Evolutionary conservation across 768 basidiomycete genomes (phyloP), one percentile per base, ranked within the genome.

Genomic region (Lanmaoa pseudosensibilis): DNA sequence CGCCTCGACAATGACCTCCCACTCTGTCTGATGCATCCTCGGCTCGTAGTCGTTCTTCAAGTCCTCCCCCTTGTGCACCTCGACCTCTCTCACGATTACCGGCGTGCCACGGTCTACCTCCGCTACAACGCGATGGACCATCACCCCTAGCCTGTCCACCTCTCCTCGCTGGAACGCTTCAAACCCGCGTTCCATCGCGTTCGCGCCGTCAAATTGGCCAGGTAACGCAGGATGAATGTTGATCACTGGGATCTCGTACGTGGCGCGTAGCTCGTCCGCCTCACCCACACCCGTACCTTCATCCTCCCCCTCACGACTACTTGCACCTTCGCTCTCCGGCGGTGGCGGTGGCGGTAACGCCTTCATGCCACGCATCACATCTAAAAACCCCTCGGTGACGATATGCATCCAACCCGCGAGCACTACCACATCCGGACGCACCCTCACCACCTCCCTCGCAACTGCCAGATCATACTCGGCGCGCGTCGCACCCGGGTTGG

Each of bases 391-490:
- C 50, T 91, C 87, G 55, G 87, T 85, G 56, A 98, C 80, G 65
- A 98, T 92, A 66, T 98, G 95, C 96, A 99, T 98, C 92, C 94
- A 99, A 0, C 97, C 97, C 0, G 96, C 97, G n/a, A 98, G 80
- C 8, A 98, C 90, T 46, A 98, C 83, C 25, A 96, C 70, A 72
- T 98, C 92, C 0, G 96, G 96, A 33, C 75, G 73, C 19, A 77
- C 82, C 25, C 73, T 68, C 6, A 89, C 65, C 4, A 93, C 84
- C 50, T 84, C 79, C 33, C 81, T 74, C 9, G 92, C 92, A 2
- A 95, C 81, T 67, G 92, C 90, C 3, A 77, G 74, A 67, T 96
- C 96, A 73, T 97, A 98, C 68, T 96, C 91, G 45, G 82, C 76
- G 19, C 96, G 78, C 5, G 90, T 89, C 61, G 83, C 83, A 23